Evolutionary conservation across 179 eudicot species (phyloP).

Genomic region (Camellia oleifera): DNA sequence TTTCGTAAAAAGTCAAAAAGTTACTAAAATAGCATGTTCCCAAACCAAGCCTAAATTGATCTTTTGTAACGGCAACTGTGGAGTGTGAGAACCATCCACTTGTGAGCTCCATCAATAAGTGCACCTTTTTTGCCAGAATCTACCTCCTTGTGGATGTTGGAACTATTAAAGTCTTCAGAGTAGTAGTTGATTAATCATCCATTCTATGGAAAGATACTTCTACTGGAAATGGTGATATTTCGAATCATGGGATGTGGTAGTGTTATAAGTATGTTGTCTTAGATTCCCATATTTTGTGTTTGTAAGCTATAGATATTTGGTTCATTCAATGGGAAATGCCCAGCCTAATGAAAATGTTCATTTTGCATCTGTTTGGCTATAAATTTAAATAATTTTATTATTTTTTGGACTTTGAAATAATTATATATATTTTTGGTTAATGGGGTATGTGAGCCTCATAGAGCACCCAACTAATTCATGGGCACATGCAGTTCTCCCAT

Average conservation of each 20-base stretch:
- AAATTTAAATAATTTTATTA: background rate
- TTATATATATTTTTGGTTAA: too few relatives aligned
- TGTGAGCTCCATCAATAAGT: background rate
- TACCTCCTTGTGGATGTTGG: background rate
- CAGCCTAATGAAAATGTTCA: background rate
- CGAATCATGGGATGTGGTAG: background rate
- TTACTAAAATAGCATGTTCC: too few relatives aligned
- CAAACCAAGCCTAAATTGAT: background rate
- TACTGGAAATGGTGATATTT: background rate
- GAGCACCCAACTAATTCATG: background rate
- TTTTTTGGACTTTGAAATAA: too few relatives aligned
- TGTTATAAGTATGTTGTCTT: background rate
- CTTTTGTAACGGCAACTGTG: background rate
- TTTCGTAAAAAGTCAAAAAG: too few relatives aligned
- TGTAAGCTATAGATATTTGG: background rate
- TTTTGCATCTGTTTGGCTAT: background rate
- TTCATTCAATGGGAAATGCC: background rate
- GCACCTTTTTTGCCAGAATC: background rate
- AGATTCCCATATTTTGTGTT: background rate
- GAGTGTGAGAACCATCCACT: background rate
- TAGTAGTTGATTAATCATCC: background rate
- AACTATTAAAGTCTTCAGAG: background rate
- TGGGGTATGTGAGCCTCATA: background rate
- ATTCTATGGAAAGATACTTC: too few relatives aligned
- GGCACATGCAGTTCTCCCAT: background rate